Evolutionary conservation across 768 basidiomycete species (phyloP), one percentile per base, ranked within the genome.

Genomic region (Gymnopilus dilepis): DNA sequence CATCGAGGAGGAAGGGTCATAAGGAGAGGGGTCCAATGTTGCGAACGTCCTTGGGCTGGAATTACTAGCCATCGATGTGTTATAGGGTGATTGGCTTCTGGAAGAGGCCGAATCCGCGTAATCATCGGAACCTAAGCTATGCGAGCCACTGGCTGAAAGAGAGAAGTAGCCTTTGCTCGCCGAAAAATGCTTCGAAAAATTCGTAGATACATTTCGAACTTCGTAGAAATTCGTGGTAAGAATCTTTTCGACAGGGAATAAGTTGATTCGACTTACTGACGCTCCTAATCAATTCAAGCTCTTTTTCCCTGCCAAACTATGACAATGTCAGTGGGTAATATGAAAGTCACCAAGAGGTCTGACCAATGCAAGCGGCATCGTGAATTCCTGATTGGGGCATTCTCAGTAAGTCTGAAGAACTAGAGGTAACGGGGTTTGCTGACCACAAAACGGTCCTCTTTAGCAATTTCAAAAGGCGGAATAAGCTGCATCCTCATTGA

Each of bases 241-340:
- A n/a, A n/a, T n/a, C n/a, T n/a, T n/a, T n/a, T n/a, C n/a, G n/a
- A n/a, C n/a, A n/a, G n/a, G n/a, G 21, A 37, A 15, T 15, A 24
- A 13, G 22, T 2, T 22, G 19, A 50, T n/a, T n/a, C n/a, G n/a
- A 84, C 82, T 77, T 66, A 85, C 83, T 88, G 59, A 91, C 85
- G 71, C 83, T 86, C 48, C 86, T 81, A 58, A 92, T 87, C 43
- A 78, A 74, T 43, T 91, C 89, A 1, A 91, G 74, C 72, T 91
- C 89, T 66, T 82, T 87, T 51, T 90, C 88, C 47, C 90, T 81
- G 6, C 90, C 90, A 68, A 88, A 91, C 84, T 87, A 56, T 21
- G 34, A 17, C 22, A 42, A 31, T 43, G 33, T 61, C 15, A 61
- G 58, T 21, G 41, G 28, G 37, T 43, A 51, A 26, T 47, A 31